Evolutionary conservation across 2,329 filamentous ascomycete genomes (phyloP).

Genomic region (Verticillium albo-atrum): DNA sequence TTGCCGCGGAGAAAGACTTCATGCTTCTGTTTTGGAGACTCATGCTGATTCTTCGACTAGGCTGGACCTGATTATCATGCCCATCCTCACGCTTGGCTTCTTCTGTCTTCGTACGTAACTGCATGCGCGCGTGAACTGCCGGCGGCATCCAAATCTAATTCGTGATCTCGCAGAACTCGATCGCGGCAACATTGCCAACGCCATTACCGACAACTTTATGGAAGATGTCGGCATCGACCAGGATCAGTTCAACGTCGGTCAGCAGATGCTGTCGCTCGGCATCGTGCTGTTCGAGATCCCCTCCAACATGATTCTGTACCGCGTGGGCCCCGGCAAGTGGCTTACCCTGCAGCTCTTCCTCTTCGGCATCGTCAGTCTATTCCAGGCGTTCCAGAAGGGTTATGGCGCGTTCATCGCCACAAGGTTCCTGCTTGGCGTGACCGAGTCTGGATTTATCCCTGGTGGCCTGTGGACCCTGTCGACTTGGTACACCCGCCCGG

Average conservation of each 20-base stretch:
- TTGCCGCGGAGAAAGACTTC: background rate
- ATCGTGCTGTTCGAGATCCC: conserved; percentile 43
- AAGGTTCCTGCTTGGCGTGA: conserved; percentile 46
- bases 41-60: conserved; percentile 12
- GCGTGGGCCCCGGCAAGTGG: conserved; percentile 47
- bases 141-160: background rate
- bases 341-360: conserved; percentile 48
- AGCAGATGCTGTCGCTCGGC: conserved; percentile 43
- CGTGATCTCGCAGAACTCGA: conserved; percentile 25
- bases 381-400: conserved; percentile 46
- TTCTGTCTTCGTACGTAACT: conserved; percentile 33
- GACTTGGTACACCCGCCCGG: conserved; percentile 49
- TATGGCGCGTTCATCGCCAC: conserved; percentile 44
- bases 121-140: background rate
- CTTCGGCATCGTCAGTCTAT: conserved; percentile 48
- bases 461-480: conserved; percentile 46
- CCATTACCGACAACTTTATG: conserved; percentile 37
- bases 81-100: conserved; percentile 34
- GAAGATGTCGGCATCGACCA: conserved; percentile 43
- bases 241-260: conserved; percentile 47
- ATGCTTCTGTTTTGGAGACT: background rate
- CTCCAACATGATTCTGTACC: conserved; percentile 41
- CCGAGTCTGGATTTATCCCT: conserved; percentile 52
- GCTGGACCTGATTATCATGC: conserved; percentile 36
- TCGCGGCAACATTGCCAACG: conserved; percentile 30